Evolutionary conservation across 331 rosid species (phyloP).

Genomic region (Pyrus hybrid): DNA sequence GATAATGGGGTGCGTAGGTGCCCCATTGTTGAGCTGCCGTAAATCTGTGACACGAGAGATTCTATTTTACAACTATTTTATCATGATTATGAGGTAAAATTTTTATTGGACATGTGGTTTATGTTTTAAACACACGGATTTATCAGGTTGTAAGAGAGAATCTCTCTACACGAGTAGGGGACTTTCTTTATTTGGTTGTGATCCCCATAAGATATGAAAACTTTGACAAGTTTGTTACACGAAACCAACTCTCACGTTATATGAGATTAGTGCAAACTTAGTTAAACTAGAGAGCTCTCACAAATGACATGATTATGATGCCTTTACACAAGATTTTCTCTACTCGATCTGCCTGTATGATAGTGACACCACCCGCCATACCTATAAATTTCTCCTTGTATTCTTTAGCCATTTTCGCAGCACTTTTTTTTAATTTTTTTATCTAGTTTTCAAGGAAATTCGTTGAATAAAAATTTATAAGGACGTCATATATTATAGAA

Average conservation of each 20-base stretch:
- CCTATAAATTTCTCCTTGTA: not conserved
- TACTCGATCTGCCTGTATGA: too few species aligned
- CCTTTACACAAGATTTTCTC: not conserved
- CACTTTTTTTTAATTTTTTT: too few species aligned
- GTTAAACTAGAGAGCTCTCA: not conserved
- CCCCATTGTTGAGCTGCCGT: not conserved
- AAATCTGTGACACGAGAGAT: not conserved
- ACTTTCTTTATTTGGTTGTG: not conserved
- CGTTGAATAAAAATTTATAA: too few species aligned
- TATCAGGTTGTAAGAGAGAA: too few species aligned
- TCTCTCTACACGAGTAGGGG: rapidly evolving
- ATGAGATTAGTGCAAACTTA: too few species aligned
- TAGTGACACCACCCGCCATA: not conserved
- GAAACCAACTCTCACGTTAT: not conserved
- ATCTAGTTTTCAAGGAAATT: not conserved
- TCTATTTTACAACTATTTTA: too few species aligned
- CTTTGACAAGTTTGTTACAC: not conserved
- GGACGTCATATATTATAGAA: not conserved
- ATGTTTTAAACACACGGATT: too few species aligned
- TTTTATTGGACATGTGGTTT: too few species aligned
- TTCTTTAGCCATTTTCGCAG: not conserved
- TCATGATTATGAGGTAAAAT: too few species aligned
- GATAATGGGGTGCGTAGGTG: not conserved
- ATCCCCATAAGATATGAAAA: too few species aligned
- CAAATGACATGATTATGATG: not conserved